A percentile compares a stretch with the other conserved stretches of the same genome.
Conservation (phyloP, 768 basidiomycete species). For the Boletus patriciae region DNA sequence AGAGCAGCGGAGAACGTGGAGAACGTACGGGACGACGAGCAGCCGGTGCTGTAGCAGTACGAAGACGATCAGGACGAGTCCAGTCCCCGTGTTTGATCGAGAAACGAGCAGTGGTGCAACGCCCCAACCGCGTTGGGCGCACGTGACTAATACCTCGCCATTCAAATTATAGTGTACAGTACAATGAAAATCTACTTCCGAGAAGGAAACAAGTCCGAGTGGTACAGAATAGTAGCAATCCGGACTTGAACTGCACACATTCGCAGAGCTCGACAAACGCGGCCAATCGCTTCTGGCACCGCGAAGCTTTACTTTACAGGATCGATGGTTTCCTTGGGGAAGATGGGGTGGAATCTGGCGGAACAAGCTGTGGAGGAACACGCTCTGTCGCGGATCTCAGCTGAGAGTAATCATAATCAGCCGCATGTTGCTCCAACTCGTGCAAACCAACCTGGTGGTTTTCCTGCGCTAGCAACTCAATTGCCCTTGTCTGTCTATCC, state of each 20-base stretch:
- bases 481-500: conserved; percentile 46
- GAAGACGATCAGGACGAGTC: neutral
- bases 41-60: neutral
- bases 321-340: conserved; percentile 18
- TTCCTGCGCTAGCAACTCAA: conserved; percentile 45
- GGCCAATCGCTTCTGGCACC: neutral
- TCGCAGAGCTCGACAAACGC: neutral
- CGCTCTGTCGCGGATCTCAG: conserved; percentile 20
- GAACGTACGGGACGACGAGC: neutral
- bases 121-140: conserved; percentile 31
- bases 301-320: neutral
- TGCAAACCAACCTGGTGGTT: conserved; percentile 43
- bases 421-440: neutral
- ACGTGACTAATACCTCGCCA: conserved; percentile 27
- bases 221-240: neutral
- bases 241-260: neutral
- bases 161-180: neutral
- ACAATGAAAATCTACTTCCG: conserved; percentile 10
- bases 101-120: conserved; percentile 9
- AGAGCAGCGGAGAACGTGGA: neutral
- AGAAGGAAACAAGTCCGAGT: conserved; percentile 1
- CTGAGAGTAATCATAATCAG: conserved; percentile 10
- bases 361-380: conserved; percentile 9
- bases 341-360: conserved; percentile 13
- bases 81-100: conserved; percentile 18